Evolutionary conservation across 2,329 filamentous ascomycete species (phyloP).

Genomic region (Arthrobotrys pseudoclavata): DNA sequence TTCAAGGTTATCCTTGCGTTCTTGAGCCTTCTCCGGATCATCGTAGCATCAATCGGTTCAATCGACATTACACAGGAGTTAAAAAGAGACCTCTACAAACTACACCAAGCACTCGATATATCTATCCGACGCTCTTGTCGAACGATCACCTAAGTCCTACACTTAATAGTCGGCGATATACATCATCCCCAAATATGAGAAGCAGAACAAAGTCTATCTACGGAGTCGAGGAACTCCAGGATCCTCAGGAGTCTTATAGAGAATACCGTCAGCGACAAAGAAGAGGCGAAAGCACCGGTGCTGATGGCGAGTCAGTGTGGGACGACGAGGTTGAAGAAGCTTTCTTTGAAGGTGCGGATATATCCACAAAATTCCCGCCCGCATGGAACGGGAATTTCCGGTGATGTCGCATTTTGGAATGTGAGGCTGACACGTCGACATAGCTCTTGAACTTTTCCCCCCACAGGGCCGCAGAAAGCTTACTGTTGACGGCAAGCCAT

Average conservation of each 20-base stretch:
- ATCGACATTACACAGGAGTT: constrained; percentile 56
- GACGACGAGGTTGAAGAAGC: constrained; percentile 75
- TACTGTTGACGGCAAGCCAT: constrained; percentile 74
- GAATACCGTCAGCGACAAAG: constrained; percentile 77
- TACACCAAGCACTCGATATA: constrained; percentile 44
- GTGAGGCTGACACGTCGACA: constrained; percentile 3
- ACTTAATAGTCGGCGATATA: constrained; percentile 55
- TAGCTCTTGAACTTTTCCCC: constrained; percentile 76
- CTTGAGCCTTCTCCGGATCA: constrained; percentile 58
- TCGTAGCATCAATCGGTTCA: constrained; percentile 51
- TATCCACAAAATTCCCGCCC: constrained; percentile 6
- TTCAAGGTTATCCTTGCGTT: constrained; percentile 60
- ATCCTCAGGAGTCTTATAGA: constrained; percentile 75
- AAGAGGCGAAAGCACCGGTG: constrained; percentile 71
- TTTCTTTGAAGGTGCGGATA: constrained; percentile 75
- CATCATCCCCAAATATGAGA: constrained; percentile 56
- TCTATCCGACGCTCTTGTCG: constrained; percentile 57
- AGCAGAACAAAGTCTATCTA: constrained; percentile 60
- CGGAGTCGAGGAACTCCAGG: constrained; percentile 49
- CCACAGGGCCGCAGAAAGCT: constrained; percentile 77
- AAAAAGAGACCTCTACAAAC: constrained; percentile 54
- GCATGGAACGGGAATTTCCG: constrained; percentile 7
- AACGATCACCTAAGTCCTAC: constrained; percentile 59
- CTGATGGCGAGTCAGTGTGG: constrained; percentile 75
- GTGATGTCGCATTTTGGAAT: constrained; percentile 37